phyloP scores from a whole-genome alignment of 345 rosid species.

The Physaria fendleri region DNA sequence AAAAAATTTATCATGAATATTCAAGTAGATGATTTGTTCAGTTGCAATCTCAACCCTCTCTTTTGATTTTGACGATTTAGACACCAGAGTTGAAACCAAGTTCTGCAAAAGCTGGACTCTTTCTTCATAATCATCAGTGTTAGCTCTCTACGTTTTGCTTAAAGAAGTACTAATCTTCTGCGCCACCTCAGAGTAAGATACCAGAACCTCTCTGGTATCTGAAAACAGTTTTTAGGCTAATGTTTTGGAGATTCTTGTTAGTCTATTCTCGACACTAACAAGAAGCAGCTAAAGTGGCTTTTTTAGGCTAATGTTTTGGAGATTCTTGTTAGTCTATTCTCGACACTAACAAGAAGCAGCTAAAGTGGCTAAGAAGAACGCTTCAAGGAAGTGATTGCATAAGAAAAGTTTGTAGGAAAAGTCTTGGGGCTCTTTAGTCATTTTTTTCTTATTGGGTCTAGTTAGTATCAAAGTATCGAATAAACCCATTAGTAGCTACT shows the following conservation, averaged over 20 bases:
- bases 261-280: too few relatives aligned
- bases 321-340: slow-evolving; percentile 39
- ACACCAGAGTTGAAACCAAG: slow-evolving; percentile 60
- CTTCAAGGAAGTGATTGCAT: too few relatives aligned
- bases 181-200: slow-evolving; percentile 92
- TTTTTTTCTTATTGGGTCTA: too few relatives aligned
- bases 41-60: slow-evolving; percentile 80
- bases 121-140: slow-evolving; percentile 47
- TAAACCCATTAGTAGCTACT: too few relatives aligned
- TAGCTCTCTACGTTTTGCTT: slow-evolving; percentile 38
- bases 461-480: too few relatives aligned
- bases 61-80: slow-evolving; percentile 76
- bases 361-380: too few relatives aligned
- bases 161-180: slow-evolving; percentile 46
- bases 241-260: slow-evolving; percentile 84
- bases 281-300: too few relatives aligned
- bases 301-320: too few relatives aligned
- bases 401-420: too few relatives aligned
- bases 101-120: slow-evolving; percentile 71
- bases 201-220: slow-evolving; percentile 78
- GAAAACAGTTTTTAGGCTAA: slow-evolving; percentile 83
- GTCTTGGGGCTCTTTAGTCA: too few relatives aligned
- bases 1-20: too few relatives aligned
- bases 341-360: too few relatives aligned
- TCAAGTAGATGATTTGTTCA: slow-evolving; percentile 64